Base-by-base conservation (phyloP, 257 asterid species). In the Scutellaria baicalensis region DNA sequence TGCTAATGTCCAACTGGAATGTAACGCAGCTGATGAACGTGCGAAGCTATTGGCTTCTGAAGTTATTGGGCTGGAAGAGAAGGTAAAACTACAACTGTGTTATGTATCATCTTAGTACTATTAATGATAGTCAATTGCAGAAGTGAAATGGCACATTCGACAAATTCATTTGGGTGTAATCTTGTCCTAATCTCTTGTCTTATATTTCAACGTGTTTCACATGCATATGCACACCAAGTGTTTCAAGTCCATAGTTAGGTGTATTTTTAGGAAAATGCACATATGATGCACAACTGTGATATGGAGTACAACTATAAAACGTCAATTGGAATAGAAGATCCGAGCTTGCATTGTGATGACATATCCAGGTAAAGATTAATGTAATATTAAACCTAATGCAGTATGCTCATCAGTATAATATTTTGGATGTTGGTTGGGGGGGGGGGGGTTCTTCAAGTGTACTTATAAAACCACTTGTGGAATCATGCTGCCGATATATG, bases 1-100 rank as follows among this genome's bases (percentile, higher is more conserved):
- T 71, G 77, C 82, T 71, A 89, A 91, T 85, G 97, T 86, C 38
- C 96, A 82, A 65, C 75, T 94, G 78, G 99, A 91, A 85, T 94
- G 97, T 73, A 83, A 82, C 80, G 98, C 99, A 52, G 99, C 97
- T 64, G 99, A 94, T 85, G 97, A 94, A 75, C 96, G 97, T 10
- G 91, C 96, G 70, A 94, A 89, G 69, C 78, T 94, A 59, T 83
- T 94, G 81, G 98, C 97, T 61, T 86, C 99, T 64, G 99, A 94
- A 88, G 97, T 94, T 70, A 94, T 94, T 81, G 95, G 82, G 51
- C 88, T 91, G 83, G 99, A 94, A 80, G 99, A 94, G 82, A 94
- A 92, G 98, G 99, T 94, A 80, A 47, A 73, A 67, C 62, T 1
- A 18, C 49, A 40, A 72, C 47, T 1, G 56, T 14, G 65, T 27